A percentile compares a stretch with the other conserved stretches of the same genome.
Evolutionary conservation across 768 basidiomycete genomes (phyloP).

Genomic region (Strobilomyces echinocephalus): DNA sequence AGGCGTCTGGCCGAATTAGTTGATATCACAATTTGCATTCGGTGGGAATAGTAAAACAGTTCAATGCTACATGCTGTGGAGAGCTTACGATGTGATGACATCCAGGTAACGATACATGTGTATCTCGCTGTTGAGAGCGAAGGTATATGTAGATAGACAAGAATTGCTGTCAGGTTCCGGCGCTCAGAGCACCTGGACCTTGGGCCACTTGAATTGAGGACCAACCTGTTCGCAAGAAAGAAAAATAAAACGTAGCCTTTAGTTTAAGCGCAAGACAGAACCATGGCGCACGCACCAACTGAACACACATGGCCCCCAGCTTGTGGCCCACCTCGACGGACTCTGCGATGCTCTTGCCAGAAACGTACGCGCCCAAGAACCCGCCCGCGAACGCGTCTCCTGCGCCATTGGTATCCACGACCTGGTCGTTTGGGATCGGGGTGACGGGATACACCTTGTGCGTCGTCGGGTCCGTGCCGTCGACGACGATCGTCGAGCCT

Average conservation of each 20-base stretch:
- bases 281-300: constrained; percentile 49
- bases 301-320: constrained; percentile 80
- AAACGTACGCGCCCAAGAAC: constrained; percentile 80
- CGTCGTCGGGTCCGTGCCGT: constrained; percentile 40
- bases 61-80: constrained; percentile 35
- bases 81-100: constrained; percentile 24
- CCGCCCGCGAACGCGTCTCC: constrained; percentile 98
- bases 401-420: constrained; percentile 97
- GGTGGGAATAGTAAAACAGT: neutral
- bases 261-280: neutral
- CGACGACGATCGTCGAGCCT: constrained; percentile 70
- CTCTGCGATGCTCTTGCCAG: constrained; percentile 74
- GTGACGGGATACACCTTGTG: constrained; percentile 57
- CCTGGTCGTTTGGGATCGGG: constrained; percentile 53
- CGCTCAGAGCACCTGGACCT: constrained; percentile 41
- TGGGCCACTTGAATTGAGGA: constrained; percentile 54
- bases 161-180: neutral
- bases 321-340: constrained; percentile 82
- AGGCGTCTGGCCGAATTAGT: neutral
- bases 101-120: constrained; percentile 24
- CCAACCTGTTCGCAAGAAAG: constrained; percentile 46
- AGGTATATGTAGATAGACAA: constrained; percentile 1
- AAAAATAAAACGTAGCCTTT: neutral
- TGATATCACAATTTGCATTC: neutral
- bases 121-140: constrained; percentile 39